phyloP scores from a whole-genome alignment of 2,329 filamentous ascomycete species.

The Elsinoe necatrix region DNA sequence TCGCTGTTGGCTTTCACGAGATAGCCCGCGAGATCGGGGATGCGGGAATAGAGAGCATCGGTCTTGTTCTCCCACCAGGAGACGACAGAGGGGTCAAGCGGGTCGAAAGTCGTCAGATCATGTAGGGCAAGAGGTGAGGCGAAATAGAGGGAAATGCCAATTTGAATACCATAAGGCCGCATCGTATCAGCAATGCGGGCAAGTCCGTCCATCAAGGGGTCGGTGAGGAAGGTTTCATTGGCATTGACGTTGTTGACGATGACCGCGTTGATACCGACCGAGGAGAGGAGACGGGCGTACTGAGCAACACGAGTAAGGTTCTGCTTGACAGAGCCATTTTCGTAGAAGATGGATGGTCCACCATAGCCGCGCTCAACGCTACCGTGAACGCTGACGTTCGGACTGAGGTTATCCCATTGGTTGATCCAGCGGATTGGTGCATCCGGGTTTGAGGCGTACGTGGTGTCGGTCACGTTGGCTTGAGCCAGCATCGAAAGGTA shows the following conservation, averaged over 20 bases:
- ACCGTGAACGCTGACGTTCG: slow-evolving; percentile 36
- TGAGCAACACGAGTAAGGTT: slow-evolving; percentile 52
- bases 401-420: slow-evolving; percentile 59
- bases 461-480: slow-evolving; percentile 43
- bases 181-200: slow-evolving; percentile 55
- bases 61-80: slow-evolving; percentile 56
- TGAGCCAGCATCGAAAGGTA: slow-evolving; percentile 59
- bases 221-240: slow-evolving; percentile 48
- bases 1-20: slow-evolving; percentile 65
- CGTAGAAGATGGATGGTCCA: slow-evolving; percentile 61
- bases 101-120: slow-evolving; percentile 55
- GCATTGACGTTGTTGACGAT: slow-evolving; percentile 68
- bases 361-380: slow-evolving; percentile 61
- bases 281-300: slow-evolving; percentile 59
- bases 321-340: slow-evolving; percentile 46
- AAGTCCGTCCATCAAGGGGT: slow-evolving; percentile 53
- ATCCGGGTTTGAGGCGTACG: slow-evolving; percentile 47
- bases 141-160: slow-evolving; percentile 62
- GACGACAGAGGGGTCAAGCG: slow-evolving; percentile 52
- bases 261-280: slow-evolving; percentile 57
- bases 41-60: slow-evolving; percentile 47
- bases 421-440: slow-evolving; percentile 61
- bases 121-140: slow-evolving; percentile 52
- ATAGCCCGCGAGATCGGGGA: slow-evolving; percentile 62
- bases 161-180: slow-evolving; percentile 57